Conservation (phyloP, 257 asterid genomes). For the Leptodermis oblonga region DNA sequence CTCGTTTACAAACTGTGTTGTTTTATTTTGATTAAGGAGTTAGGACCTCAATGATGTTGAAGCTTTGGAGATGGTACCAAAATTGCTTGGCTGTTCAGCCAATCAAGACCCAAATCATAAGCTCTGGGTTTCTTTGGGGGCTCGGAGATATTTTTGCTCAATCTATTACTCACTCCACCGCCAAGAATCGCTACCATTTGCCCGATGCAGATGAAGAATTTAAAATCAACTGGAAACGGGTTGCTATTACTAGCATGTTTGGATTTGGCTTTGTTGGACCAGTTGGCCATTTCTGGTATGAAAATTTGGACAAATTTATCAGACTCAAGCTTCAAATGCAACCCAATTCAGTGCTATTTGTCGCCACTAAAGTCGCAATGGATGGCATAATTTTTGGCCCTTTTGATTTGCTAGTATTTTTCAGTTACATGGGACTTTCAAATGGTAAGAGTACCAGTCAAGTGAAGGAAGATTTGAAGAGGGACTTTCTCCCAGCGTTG, state of each 20-base stretch:
- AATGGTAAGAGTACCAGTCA: constrained; percentile 28
- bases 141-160: constrained; percentile 81
- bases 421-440: constrained; percentile 33
- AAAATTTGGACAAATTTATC: constrained; percentile 30
- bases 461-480: constrained; percentile 31
- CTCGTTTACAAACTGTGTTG: too few relatives aligned
- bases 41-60: constrained; percentile 48
- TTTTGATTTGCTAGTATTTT: constrained; percentile 24
- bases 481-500: constrained; percentile 32
- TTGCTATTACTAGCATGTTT: constrained; percentile 68
- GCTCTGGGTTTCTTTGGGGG: constrained; percentile 87
- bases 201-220: constrained; percentile 50
- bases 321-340: constrained; percentile 24
- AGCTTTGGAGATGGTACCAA: constrained; percentile 85
- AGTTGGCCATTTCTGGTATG: constrained; percentile 85
- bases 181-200: constrained; percentile 32
- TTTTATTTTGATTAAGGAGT: too few relatives aligned
- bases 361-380: constrained; percentile 32
- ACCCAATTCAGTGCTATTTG: constrained; percentile 23
- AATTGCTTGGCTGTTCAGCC: constrained; percentile 68
- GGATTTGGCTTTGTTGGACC: constrained; percentile 96
- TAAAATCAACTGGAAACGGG: constrained; percentile 83
- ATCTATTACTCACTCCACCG: constrained; percentile 61
- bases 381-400: constrained; percentile 33
- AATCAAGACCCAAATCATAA: constrained; percentile 73